phyloP scores from a whole-genome alignment of 352 stramenopile genomes.

The Peronospora farinosa region DNA sequence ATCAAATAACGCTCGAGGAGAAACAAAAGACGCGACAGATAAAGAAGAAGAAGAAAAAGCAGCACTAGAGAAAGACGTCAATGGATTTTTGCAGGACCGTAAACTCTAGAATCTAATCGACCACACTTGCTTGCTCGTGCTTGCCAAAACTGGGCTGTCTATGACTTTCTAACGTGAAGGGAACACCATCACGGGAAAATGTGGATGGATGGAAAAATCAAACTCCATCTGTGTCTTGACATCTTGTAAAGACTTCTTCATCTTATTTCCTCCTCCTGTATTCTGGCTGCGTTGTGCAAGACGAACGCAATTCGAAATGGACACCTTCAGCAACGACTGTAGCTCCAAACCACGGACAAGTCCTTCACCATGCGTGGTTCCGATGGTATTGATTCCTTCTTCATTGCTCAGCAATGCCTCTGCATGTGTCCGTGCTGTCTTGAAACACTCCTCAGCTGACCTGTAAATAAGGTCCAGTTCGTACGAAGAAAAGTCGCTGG shows the following conservation, averaged over 20 bases:
- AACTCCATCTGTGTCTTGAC: slow-evolving; percentile 29
- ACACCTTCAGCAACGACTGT: slow-evolving; percentile 47
- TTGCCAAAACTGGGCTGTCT: neutral
- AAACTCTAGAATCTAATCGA: slow-evolving; percentile 9
- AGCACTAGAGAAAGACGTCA: slow-evolving; percentile 21
- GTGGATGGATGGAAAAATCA: slow-evolving; percentile 61
- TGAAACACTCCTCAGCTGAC: slow-evolving; percentile 82
- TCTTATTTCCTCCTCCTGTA: slow-evolving; percentile 21
- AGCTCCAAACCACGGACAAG: slow-evolving; percentile 44
- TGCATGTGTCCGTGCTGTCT: slow-evolving; percentile 44
- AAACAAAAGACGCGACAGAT: slow-evolving; percentile 15
- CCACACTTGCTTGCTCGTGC: too few relatives aligned
- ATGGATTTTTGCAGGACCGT: neutral
- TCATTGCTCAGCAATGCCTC: slow-evolving; percentile 46
- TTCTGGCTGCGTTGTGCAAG: slow-evolving; percentile 47
- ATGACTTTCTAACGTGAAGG: slow-evolving; percentile 13
- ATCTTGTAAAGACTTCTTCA: slow-evolving; percentile 14
- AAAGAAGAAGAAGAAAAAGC: slow-evolving; percentile 14
- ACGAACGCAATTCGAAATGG: slow-evolving; percentile 57
- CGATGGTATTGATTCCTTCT: slow-evolving; percentile 24
- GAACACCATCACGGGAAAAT: slow-evolving; percentile 62
- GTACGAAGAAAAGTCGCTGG: slow-evolving; percentile 77
- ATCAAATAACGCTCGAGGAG: slow-evolving; percentile 54
- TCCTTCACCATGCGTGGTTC: slow-evolving; percentile 5
- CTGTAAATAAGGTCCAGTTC: slow-evolving; percentile 73